phyloP scores from a whole-genome alignment of 345 rosid genomes.

The Ricinus communis region DNA sequence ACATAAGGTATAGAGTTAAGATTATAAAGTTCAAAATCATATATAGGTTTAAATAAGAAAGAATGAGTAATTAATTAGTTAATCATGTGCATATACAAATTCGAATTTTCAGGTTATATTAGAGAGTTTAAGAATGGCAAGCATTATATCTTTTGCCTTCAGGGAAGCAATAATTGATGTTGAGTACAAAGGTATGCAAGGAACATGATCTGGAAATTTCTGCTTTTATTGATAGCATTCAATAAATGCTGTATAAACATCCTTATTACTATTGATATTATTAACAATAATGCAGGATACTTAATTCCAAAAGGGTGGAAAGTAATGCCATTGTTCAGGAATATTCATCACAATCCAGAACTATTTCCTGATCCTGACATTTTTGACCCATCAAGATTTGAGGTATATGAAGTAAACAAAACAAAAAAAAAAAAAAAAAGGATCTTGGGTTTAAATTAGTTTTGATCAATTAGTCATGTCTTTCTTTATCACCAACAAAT shows the following conservation, averaged over 20 bases:
- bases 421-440: no score
- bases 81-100: neutral
- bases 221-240: neutral
- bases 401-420: conserved; percentile 53
- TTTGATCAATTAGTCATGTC: no score
- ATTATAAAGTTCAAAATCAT: neutral
- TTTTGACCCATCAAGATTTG: conserved; percentile 83
- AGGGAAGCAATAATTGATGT: conserved; percentile 74
- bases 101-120: conserved; percentile 43
- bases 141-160: conserved; percentile 73
- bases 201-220: conserved; percentile 4
- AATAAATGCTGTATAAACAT: neutral
- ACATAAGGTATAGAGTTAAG: conserved; percentile 30
- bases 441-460: no score
- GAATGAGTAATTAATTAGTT: neutral
- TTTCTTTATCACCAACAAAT: neutral
- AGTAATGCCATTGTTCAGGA: conserved; percentile 96
- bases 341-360: conserved; percentile 82
- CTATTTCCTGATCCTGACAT: conserved; percentile 68
- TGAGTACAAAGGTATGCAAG: conserved; percentile 60
- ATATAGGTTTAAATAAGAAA: no score
- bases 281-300: conserved; percentile 44
- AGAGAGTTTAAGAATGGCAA: conserved; percentile 73
- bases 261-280: neutral
- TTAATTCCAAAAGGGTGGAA: conserved; percentile 97